Conservation (phyloP, 2,329 filamentous ascomycete genomes). For the Cladobotryum protrusum region DNA sequence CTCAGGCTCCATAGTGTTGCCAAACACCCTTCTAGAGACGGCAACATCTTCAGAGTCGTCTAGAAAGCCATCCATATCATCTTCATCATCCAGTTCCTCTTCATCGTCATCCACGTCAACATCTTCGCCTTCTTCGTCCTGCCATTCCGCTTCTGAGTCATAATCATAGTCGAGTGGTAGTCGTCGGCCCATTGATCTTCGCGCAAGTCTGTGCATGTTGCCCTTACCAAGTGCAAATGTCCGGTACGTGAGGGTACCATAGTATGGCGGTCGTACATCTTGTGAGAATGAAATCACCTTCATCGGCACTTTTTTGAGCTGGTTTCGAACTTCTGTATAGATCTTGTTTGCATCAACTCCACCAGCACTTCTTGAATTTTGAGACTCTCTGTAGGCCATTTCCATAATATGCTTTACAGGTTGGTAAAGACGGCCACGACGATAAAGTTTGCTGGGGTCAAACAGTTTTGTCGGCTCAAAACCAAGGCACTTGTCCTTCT, state of each 20-base stretch:
- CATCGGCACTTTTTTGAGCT: slow-evolving; percentile 51
- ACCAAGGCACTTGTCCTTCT: slow-evolving; percentile 35
- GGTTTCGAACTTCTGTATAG: slow-evolving; percentile 28
- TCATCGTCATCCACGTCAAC: slow-evolving; percentile 61
- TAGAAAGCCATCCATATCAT: slow-evolving; percentile 84
- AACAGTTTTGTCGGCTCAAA: slow-evolving; percentile 45
- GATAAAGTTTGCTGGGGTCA: slow-evolving; percentile 30
- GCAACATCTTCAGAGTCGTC: slow-evolving; percentile 74
- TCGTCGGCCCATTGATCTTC: slow-evolving; percentile 47
- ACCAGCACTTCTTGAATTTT: slow-evolving; percentile 29
- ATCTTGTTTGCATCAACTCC: slow-evolving; percentile 31
- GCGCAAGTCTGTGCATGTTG: slow-evolving; percentile 45
- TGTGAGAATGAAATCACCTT: slow-evolving; percentile 58
- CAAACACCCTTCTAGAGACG: slow-evolving; percentile 49
- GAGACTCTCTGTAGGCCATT: slow-evolving; percentile 42
- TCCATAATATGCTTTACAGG: slow-evolving; percentile 58
- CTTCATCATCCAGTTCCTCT: slow-evolving; percentile 68
- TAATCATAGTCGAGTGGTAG: slow-evolving; percentile 73
- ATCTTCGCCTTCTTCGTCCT: slow-evolving; percentile 66
- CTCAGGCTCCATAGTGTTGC: slow-evolving; percentile 67
- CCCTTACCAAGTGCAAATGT: slow-evolving; percentile 38
- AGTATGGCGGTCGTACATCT: slow-evolving; percentile 64
- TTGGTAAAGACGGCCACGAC: slow-evolving; percentile 42
- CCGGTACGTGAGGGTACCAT: slow-evolving; percentile 62
- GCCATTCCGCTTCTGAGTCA: slow-evolving; percentile 82